Evolutionary conservation across 2,329 filamentous ascomycete genomes (phyloP), one percentile per base, ranked within the genome.

Genomic region (Paradendryphiella salina): DNA sequence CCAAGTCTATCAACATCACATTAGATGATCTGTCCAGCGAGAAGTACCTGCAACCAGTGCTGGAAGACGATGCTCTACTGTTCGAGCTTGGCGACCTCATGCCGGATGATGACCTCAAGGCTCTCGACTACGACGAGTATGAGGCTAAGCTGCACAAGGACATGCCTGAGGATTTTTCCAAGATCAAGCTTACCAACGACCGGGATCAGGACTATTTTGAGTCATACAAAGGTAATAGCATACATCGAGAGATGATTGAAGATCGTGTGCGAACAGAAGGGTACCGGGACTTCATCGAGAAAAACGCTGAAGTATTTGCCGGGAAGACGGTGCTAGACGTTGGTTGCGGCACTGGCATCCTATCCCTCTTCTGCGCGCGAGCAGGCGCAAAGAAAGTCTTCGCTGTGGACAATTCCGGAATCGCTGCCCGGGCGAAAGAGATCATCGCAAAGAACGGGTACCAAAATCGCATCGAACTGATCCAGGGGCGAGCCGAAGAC

Each of bases 161-260:
- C 10, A 59, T 70, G 41, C 60, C 68, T 7, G 64, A 72, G 17
- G 61, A 64, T 18, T 60, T 67, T 3, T 65, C 67, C 8, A 64
- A 63, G 36, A 57, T 68, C 17, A 64, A 63, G 21, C 48, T 70
- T 10, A 63, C 62, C 9, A 64, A 66, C 8, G 66, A 85, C 56
- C 78, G 80, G 28, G 83, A 85, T 57, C 78, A 78, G 20, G 78
- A 80, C 57, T 87, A 87, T 62, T 87, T 87, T 63, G 79, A 80
- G 17, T 85, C 83, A 0, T 87, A 87, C 67, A 80, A 83, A 40
- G 60, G 61, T 26, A 57, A 68, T 88, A 89, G 90, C 50, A 96
- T 97, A 48, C 92, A 97, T 72, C 90, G 96, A 70, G 91, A 88
- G 6, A 97, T 97, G 92, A 82, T 97, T 56, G 96, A 96, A 72